Base-by-base conservation (phyloP, 2,329 filamentous ascomycete genomes). In the Seiridium cupressi region DNA sequence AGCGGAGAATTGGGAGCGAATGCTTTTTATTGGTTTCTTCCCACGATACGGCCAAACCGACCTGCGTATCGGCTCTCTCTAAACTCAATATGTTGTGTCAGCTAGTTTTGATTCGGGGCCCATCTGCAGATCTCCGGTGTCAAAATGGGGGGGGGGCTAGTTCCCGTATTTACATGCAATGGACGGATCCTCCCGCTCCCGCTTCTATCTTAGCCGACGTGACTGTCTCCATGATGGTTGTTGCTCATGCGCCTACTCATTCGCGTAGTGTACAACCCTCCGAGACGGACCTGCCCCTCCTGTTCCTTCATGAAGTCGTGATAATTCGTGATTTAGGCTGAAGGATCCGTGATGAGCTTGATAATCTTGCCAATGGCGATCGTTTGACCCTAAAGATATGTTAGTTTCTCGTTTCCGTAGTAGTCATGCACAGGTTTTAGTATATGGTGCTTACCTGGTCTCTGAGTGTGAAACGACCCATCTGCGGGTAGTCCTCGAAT, bases 321-420 rank as follows among this genome's bases (percentile, higher is more conserved):
- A 59, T 60, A 32, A 47, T 64, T 44, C 36, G 36, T 58, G 34
- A 38, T 38, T 62, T 67, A 70, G 55, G 66, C 65, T 57, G 69
- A 53, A 0, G 75, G 74, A 18, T 79, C 75, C 6, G 72, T 78
- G 69, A 87, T 82, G 64, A 99, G 85, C 84, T 93, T 97, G 62
- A 92, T 97, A 75, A 99, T 96, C 86, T 99, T 99, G 72, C 95
- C 95, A 79, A 99, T 99, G 60, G 95, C 95, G 80, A 99, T 97
- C 0, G 95, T 99, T 90, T 98, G 94, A 70, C 95, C 95, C 89
- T 98, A 72, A 58, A 13, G 26, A 56, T 64, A 32, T 59, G 31
- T 40, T 68, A 69, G 68, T 68, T 69, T 53, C 34, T 59, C 53
- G 55, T 46, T 53, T 34, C 71, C 64, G 36, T 70, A 71, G 58